Evolutionary conservation across 371 early-diverging fungal species (phyloP), one percentile per base, ranked within the genome.

Genomic region (Mucor sp.): DNA sequence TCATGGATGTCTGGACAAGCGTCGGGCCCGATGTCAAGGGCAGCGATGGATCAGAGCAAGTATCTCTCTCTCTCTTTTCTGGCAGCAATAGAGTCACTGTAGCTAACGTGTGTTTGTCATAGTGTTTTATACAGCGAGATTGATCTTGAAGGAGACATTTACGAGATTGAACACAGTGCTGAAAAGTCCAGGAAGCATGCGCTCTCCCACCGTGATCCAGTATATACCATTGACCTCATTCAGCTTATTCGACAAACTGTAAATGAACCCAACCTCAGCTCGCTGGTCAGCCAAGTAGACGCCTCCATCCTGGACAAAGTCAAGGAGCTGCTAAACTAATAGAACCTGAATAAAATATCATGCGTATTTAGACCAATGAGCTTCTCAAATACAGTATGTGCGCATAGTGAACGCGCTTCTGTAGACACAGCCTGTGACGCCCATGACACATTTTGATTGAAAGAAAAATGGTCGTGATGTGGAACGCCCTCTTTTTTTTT

Each of bases 1-100:
- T 93, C 5, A 82, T 92, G 62, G 79, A 83, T 6, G 77, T 91
- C 28, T 87, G 91, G 84, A 85, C 85, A 17, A 89, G 89, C 67
- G 88, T 91, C 0, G 65, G 89, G 62, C 77, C 82, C 43, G 91
- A 91, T 62, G 77, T 89, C 8, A 84, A 81, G 61, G 89, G 88
- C 39, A 71, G 77, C 9, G 89, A 85, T 23, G 80, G 81, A 15
- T 85, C 86, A 67, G 88, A 87, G 88, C 87, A 80, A 76, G 15
- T 30, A 2, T 17, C 27, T 33, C 8, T 14, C 37, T 17, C 32
- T 58, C 21, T 9, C 32, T 58, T 27, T 9, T n/a, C n/a, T n/a
- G n/a, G n/a, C 6, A 53, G 4, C 25, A 23, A 27, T 3, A 21
- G 11, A 25, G 19, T 8, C 4, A n/a, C 6, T 7, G 5, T 8